A percentile compares a stretch with the other conserved stretches of the same genome.
Conservation (phyloP, 129 eudicot genomes). For the Erigeron canadensis region DNA sequence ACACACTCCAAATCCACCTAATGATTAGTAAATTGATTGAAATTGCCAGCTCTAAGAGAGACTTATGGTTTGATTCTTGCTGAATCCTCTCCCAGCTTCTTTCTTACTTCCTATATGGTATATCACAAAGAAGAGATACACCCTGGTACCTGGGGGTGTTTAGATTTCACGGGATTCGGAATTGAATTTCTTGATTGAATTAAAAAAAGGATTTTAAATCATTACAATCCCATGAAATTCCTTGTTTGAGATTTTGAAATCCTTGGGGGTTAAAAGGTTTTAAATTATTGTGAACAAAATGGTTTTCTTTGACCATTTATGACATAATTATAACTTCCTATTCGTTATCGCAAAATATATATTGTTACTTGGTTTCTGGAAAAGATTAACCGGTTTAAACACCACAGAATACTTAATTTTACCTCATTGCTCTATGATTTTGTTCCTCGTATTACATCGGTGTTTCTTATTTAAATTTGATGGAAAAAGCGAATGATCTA, state of each 20-base stretch:
- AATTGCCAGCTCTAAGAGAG: no score
- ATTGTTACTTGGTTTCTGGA: background rate
- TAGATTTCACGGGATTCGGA: background rate
- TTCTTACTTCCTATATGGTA: background rate
- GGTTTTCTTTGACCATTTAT: background rate
- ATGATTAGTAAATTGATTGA: no score
- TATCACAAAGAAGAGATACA: background rate
- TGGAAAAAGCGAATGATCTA: background rate
- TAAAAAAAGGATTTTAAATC: no score
- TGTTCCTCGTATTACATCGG: background rate
- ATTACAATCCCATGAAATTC: background rate
- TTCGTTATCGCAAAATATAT: background rate
- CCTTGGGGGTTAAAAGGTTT: background rate
- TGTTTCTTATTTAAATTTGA: background rate
- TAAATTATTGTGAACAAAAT: background rate
- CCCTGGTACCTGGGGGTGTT: no score
- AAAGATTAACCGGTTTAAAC: no score
- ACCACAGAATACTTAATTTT: background rate
- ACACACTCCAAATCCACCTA: no score
- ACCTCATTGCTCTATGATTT: background rate
- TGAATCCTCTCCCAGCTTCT: conserved; percentile 7
- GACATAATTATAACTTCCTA: background rate
- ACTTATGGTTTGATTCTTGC: conserved; percentile 3
- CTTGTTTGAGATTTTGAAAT: background rate
- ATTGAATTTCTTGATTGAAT: background rate